Evolutionary conservation across 1,139 yeast genomes (phyloP), one percentile per base, ranked within the genome.

Genomic region (Hemisphaericaspora xylanilytica): DNA sequence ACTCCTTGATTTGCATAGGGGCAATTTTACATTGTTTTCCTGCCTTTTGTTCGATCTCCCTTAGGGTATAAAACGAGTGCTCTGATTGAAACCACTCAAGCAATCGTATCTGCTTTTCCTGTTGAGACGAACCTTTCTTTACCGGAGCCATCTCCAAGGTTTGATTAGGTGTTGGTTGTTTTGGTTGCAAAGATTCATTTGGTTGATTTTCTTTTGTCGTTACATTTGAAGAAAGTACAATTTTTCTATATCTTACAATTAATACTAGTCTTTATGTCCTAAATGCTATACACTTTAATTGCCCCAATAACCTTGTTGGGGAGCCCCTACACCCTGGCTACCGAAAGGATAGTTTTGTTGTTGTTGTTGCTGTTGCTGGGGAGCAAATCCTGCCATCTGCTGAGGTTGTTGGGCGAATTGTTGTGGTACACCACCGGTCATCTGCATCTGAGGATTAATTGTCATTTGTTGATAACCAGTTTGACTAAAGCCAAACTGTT

Each of bases 1-100:
- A 47, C 10, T 71, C 79, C 46, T 77, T 77, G 36, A 75, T 71
- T 40, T 71, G 70, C 75, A 75, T 75, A 0, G 75, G 52, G 12
- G 73, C 64, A 11, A 71, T 62, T 0, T 78, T 78, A 1, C 70
- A 64, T 32, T 49, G 59, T 51, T 73, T 75, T 8, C 74, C 66
- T 4, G 68, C 78, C 20, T 56, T 50, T 12, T 69, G 58, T 50
- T 78, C 82, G 22, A 77, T 50, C 41, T 78, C 83, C 46, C 58
- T 78, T 46, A 74, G 63, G 40, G 67, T 73, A 52, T 65, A 75
- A 46, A 73, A 74, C 5, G 58, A 49, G 41, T 63, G 69, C 2
- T 59, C 55, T 17, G 55, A 58, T 18, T 65, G 66, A 46, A 76
- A 70, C 57, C 73, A 75, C 13, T 59, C 48, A 8, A 70, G 50